Conservation (phyloP, 768 basidiomycete species). For the Leccinum barrowsii region DNA sequence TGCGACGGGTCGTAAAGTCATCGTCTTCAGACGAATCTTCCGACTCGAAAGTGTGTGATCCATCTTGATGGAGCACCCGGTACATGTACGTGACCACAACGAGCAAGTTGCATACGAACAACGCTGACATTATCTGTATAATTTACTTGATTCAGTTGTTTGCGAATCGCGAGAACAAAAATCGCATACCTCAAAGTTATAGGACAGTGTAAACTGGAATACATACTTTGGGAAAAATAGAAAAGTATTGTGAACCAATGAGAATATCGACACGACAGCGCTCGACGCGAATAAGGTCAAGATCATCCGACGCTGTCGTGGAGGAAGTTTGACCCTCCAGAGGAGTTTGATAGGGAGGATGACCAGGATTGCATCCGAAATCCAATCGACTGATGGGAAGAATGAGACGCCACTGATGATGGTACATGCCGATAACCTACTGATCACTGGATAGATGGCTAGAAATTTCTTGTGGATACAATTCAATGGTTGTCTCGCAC, state of each 20-base stretch:
- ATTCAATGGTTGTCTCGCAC: neutral
- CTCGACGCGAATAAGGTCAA: constrained; percentile 12
- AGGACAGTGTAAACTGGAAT: neutral
- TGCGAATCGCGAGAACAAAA: neutral
- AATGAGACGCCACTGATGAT: neutral
- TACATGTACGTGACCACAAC: neutral
- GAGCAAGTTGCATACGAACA: neutral
- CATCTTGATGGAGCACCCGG: neutral
- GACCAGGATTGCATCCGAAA: too few relatives aligned
- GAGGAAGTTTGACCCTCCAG: neutral
- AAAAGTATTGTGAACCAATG: neutral
- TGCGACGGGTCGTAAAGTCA: neutral
- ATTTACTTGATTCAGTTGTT: neutral
- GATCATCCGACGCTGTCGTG: constrained; percentile 15
- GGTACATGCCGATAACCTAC: neutral
- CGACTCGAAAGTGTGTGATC: neutral
- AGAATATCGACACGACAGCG: constrained; percentile 2
- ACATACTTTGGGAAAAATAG: neutral
- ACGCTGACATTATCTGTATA: neutral
- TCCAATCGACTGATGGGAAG: neutral
- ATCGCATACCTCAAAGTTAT: neutral
- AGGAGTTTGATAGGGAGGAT: too few relatives aligned
- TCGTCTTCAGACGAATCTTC: neutral
- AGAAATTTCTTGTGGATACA: neutral
- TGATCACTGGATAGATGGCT: neutral